phyloP scores from a whole-genome alignment of 148 eudicot genomes.

The Drosera capensis region DNA sequence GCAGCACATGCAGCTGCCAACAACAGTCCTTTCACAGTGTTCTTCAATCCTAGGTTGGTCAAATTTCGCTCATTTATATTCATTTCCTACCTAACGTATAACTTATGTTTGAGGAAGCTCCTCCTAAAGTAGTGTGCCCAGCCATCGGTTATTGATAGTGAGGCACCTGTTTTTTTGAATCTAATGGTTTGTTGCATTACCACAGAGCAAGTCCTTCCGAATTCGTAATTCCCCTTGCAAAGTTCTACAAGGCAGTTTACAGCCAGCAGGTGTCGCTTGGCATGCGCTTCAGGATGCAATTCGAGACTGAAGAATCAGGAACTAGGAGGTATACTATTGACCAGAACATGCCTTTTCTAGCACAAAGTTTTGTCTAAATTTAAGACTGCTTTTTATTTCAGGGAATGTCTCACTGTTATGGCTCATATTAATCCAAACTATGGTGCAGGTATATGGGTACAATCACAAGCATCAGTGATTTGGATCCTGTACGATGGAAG shows the following conservation, averaged over 20 bases:
- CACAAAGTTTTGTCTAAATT: no score
- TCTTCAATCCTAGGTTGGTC: conserved; percentile 76
- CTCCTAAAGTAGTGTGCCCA: no score
- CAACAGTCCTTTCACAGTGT: conserved; percentile 93
- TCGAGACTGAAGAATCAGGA: conserved; percentile 95
- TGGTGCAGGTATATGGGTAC: conserved; percentile 99
- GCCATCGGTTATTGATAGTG: not conserved
- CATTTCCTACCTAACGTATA: no score
- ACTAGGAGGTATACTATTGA: conserved; percentile 62
- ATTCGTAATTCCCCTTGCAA: conserved; percentile 89
- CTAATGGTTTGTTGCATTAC: not conserved
- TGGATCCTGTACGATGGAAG: conserved; percentile 87
- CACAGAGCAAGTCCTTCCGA: conserved; percentile 94
- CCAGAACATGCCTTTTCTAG: not conserved
- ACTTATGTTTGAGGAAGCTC: no score
- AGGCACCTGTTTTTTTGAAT: not conserved
- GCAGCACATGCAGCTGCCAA: conserved; percentile 98
- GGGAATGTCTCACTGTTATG: not conserved
- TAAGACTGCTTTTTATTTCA: no score
- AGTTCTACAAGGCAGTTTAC: conserved; percentile 75
- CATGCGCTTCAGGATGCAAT: conserved; percentile 96
- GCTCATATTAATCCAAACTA: not conserved
- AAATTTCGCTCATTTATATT: not conserved
- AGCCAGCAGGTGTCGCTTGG: conserved; percentile 86
- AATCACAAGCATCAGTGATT: conserved; percentile 79